These are phyloP conservation scores for Paecilomyces formosus DNA, from an alignment of 2,329 filamentous ascomycete species.

Conservation along the genomic window DNA sequence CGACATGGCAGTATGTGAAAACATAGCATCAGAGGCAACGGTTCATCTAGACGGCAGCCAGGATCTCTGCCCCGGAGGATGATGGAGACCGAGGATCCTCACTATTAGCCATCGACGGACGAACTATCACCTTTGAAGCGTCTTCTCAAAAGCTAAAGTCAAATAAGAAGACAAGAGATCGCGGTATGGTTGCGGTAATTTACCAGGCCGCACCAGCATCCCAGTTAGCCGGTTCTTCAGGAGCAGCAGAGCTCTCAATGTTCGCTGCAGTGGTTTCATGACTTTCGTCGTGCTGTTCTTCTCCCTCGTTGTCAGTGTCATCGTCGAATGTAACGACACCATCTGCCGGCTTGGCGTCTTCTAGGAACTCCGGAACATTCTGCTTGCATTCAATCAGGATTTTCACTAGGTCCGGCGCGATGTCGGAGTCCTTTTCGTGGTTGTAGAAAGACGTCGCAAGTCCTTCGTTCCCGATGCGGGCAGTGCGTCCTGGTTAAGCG, in stretches of 20 bases:
- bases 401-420: slow-evolving; percentile 69
- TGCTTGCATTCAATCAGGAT: slow-evolving; percentile 75
- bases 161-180: not conserved
- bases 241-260: no score
- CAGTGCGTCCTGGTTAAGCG: slow-evolving; percentile 64
- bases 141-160: not conserved
- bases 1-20: not conserved
- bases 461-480: slow-evolving; percentile 81
- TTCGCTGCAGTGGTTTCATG: not conserved
- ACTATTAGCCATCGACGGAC: not conserved
- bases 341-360: slow-evolving; percentile 44
- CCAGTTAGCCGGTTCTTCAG: not conserved
- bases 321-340: slow-evolving; percentile 45
- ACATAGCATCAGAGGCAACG: not conserved
- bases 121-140: not conserved
- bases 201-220: not conserved
- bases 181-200: not conserved
- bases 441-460: slow-evolving; percentile 86
- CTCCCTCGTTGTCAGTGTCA: slow-evolving; percentile 41
- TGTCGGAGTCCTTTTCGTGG: slow-evolving; percentile 60
- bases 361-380: slow-evolving; percentile 72
- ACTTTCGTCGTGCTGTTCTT: slow-evolving; percentile 9
- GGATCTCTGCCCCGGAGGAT: not conserved
- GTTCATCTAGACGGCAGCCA: not conserved
- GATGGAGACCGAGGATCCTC: not conserved